A percentile compares a stretch with the other conserved stretches of the same genome.
These are phyloP conservation scores for Adansonia rubrostipa DNA, from an alignment of 441 rosid genomes.

Conservation along the genomic window DNA sequence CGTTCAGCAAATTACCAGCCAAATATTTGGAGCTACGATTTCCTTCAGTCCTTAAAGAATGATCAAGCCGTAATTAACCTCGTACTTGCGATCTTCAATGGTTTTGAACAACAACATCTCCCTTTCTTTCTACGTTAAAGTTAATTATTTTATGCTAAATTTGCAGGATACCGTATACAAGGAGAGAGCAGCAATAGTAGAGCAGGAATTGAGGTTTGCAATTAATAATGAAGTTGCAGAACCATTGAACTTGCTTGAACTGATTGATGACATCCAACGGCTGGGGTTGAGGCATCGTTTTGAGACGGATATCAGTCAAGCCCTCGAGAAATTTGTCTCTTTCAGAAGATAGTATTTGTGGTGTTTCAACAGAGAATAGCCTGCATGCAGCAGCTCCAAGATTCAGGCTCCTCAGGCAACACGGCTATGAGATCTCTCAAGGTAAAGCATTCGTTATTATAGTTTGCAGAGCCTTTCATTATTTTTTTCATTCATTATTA, in stretches of 20 bases:
- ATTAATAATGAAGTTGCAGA: conserved; percentile 29
- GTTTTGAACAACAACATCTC: neutral
- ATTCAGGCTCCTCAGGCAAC: conserved; percentile 50
- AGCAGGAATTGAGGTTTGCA: conserved; percentile 35
- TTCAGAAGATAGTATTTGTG: neutral
- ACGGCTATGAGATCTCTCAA: conserved; percentile 44
- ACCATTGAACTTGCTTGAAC: conserved; percentile 28
- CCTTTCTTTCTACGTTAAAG: neutral
- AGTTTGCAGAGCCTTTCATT: no score
- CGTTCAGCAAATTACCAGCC: conserved; percentile 44
- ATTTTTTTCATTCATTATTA: no score
- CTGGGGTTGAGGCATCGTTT: conserved; percentile 47
- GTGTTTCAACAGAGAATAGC: neutral
- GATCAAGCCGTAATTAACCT: conserved; percentile 23
- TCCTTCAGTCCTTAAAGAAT: conserved; percentile 41
- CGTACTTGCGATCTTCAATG: neutral
- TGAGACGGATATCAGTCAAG: conserved; percentile 35
- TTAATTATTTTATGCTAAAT: neutral
- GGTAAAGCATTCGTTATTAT: conserved; percentile 28
- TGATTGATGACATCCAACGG: conserved; percentile 55
- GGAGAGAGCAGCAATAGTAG: conserved; percentile 31
- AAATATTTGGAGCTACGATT: conserved; percentile 38
- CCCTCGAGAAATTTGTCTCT: conserved; percentile 24
- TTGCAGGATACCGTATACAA: conserved; percentile 32
- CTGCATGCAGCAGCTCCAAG: conserved; percentile 45